Evolutionary conservation across 2,329 filamentous ascomycete species (phyloP).

Genomic region (Penicillium capsulatum): DNA sequence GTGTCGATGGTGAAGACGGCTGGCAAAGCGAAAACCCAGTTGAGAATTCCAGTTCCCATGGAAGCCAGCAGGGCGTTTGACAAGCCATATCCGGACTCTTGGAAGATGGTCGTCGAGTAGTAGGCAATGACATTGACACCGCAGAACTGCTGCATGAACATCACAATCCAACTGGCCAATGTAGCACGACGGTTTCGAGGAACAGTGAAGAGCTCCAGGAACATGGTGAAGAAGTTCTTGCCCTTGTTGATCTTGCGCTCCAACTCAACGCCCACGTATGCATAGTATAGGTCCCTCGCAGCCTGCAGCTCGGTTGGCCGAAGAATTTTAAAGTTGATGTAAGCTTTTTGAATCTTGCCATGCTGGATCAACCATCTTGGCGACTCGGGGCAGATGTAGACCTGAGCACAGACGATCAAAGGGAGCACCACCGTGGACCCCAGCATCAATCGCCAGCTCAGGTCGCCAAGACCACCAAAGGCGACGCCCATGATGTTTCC

Average conservation of each 20-base stretch:
- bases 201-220: slow-evolving; percentile 58
- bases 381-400: slow-evolving; percentile 62
- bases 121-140: slow-evolving; percentile 57
- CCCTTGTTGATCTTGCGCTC: slow-evolving; percentile 54
- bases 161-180: slow-evolving; percentile 57
- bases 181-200: slow-evolving; percentile 60
- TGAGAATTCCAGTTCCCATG: slow-evolving; percentile 61
- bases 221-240: slow-evolving; percentile 49
- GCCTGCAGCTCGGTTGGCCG: slow-evolving; percentile 52
- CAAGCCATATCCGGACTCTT: slow-evolving; percentile 50
- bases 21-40: slow-evolving; percentile 62
- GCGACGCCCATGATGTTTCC: slow-evolving; percentile 49
- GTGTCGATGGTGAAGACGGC: slow-evolving; percentile 64
- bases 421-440: slow-evolving; percentile 60
- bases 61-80: slow-evolving; percentile 56
- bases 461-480: slow-evolving; percentile 46
- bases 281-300: slow-evolving; percentile 55
- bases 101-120: slow-evolving; percentile 60
- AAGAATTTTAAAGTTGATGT: slow-evolving; percentile 46
- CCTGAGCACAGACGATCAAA: slow-evolving; percentile 54
- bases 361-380: slow-evolving; percentile 52
- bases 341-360: slow-evolving; percentile 44
- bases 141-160: slow-evolving; percentile 62
- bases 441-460: slow-evolving; percentile 66
- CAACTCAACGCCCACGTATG: slow-evolving; percentile 56